phyloP scores from a whole-genome alignment of 2,329 filamentous ascomycete genomes.

The Colletotrichum agaves region DNA sequence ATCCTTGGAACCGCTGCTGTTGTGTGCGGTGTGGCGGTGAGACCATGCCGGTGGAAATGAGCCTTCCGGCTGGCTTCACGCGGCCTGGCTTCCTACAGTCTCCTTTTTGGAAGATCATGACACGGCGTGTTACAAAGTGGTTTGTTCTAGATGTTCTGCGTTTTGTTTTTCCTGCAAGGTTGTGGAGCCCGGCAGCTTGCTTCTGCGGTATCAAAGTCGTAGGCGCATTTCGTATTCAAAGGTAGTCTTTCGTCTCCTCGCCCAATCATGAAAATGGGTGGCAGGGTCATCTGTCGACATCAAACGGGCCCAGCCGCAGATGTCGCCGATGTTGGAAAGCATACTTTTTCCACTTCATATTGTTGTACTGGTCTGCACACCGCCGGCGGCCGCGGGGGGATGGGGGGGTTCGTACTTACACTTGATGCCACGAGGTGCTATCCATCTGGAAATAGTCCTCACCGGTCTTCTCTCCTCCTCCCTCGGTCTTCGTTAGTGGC shows the following conservation, averaged over 20 bases:
- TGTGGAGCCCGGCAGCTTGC: not conserved
- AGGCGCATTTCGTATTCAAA: not conserved
- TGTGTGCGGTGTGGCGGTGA: not conserved
- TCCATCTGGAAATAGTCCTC: not conserved
- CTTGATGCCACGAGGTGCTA: conserved; percentile 13
- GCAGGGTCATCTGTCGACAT: not conserved
- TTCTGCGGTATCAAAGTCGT: not conserved
- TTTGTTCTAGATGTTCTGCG: conserved; percentile 8
- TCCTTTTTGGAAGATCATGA: not conserved
- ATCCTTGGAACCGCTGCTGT: not conserved
- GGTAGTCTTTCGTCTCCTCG: too few species aligned
- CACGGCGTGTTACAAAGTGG: not conserved
- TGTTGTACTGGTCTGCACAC: not conserved
- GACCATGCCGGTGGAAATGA: conserved; percentile 6
- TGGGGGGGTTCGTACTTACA: not conserved
- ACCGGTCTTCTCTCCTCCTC: too few species aligned
- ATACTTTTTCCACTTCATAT: not conserved
- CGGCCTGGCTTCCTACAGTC: not conserved
- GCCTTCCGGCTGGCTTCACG: not conserved
- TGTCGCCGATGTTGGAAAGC: not conserved
- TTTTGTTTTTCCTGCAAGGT: not conserved
- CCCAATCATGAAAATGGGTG: not conserved
- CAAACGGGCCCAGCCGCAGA: not conserved
- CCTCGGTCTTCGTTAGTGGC: too few species aligned
- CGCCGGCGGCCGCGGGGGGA: not conserved